Conservation (phyloP, 345 rosid species). For the Populus euphratica region DNA sequence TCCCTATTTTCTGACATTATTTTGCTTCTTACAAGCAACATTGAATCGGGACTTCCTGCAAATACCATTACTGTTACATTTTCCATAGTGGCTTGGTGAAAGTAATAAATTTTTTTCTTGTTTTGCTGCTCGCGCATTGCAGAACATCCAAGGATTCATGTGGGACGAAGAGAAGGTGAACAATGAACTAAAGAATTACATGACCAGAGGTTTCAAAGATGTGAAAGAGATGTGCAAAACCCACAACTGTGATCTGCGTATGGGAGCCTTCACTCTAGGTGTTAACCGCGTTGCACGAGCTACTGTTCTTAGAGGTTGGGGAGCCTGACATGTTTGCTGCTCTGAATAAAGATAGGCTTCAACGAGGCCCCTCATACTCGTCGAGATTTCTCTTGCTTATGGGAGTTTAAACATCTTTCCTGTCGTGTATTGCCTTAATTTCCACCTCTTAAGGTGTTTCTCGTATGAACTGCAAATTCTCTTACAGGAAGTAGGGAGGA, state of each 20-base stretch:
- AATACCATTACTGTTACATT: too few relatives aligned
- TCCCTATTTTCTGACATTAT: too few relatives aligned
- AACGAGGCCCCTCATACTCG: slow-evolving; percentile 10
- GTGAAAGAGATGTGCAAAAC: slow-evolving; percentile 23
- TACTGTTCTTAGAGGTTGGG: slow-evolving; percentile 27
- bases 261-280: slow-evolving; percentile 27
- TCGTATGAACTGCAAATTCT: neutral
- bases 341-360: slow-evolving; percentile 23
- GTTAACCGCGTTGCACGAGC: slow-evolving; percentile 26
- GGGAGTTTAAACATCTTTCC: slow-evolving; percentile 14
- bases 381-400: neutral
- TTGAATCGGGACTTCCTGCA: too few relatives aligned
- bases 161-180: slow-evolving; percentile 31
- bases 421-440: slow-evolving; percentile 5
- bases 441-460: neutral
- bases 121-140: neutral
- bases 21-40: too few relatives aligned
- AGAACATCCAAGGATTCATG: slow-evolving; percentile 32
- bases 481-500: neutral
- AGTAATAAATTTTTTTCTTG: too few relatives aligned
- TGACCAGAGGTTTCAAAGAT: slow-evolving; percentile 21
- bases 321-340: slow-evolving; percentile 43
- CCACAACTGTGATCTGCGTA: slow-evolving; percentile 19
- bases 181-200: slow-evolving; percentile 17
- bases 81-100: too few relatives aligned